These are phyloP conservation scores for Tylopilus vinaceipallidus DNA, from an alignment of 768 basidiomycete genomes.

Conservation along the genomic window DNA sequence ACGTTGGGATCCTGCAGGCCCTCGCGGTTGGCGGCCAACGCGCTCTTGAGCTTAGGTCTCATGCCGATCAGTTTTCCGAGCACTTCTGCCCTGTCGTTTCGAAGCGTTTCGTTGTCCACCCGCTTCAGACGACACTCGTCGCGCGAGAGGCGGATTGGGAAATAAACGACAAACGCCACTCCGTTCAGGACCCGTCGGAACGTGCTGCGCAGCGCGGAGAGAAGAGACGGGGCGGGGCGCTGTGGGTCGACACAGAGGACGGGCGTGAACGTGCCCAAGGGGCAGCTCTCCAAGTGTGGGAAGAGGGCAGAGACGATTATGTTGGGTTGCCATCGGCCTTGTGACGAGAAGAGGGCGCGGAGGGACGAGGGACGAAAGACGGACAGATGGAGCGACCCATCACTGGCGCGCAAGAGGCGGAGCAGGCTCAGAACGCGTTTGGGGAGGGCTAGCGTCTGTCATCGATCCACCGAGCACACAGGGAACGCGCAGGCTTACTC, in stretches of 20 bases:
- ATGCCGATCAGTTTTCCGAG: conserved; percentile 62
- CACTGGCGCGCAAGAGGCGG: conserved; percentile 40
- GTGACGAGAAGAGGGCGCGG: conserved; percentile 46
- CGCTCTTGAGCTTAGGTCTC: conserved; percentile 43
- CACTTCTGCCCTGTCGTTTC: conserved; percentile 65
- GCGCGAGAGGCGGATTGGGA: conserved; percentile 60
- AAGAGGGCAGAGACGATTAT: conserved; percentile 60
- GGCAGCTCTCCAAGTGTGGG: conserved; percentile 51
- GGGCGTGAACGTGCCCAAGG: conserved; percentile 24
- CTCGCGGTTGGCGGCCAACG: conserved; percentile 23
- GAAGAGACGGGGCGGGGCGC: conserved; percentile 5
- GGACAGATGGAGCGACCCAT: conserved; percentile 46
- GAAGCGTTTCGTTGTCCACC: conserved; percentile 54
- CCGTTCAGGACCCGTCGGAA: conserved; percentile 13
- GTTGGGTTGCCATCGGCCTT: conserved; percentile 44
- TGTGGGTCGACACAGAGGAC: conserved; percentile 4
- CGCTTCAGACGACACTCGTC: conserved; percentile 69
- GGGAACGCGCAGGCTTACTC: conserved; percentile 52
- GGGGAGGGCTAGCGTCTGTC: conserved; percentile 26
- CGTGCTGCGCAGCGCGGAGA: conserved; percentile 7
- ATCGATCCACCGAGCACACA: not conserved
- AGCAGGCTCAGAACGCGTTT: conserved; percentile 34
- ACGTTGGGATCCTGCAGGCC: conserved; percentile 6
- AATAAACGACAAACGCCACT: conserved; percentile 18
- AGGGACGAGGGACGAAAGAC: conserved; percentile 48